Conservation (phyloP, 2,329 filamentous ascomycete genomes). For the Aspergillus hiratsukae region DNA sequence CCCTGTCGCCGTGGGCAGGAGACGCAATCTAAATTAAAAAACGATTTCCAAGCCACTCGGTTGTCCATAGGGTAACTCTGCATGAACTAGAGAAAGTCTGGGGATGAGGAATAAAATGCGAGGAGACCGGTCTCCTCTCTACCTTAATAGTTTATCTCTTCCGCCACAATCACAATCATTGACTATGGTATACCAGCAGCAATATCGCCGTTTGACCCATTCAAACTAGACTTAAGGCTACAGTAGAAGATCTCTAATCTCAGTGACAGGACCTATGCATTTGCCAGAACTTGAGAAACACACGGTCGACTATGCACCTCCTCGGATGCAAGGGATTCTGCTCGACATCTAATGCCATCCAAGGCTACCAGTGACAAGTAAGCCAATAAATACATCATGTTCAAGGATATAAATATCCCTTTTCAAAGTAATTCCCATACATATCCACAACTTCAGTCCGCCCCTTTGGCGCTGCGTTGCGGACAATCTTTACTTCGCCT, state of each 20-base stretch:
- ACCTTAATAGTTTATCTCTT: neutral
- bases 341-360: neutral
- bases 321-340: neutral
- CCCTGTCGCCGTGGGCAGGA: constrained; percentile 8
- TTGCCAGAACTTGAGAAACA: neutral
- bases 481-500: constrained; percentile 55
- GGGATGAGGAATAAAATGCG: neutral
- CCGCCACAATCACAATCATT: neutral
- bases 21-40: constrained; percentile 14
- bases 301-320: neutral
- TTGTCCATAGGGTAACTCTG: constrained; percentile 2
- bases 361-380: neutral
- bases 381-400: neutral
- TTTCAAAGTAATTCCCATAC: constrained; percentile 52
- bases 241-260: neutral
- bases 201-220: neutral
- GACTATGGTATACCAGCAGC: neutral
- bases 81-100: neutral
- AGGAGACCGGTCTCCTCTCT: neutral
- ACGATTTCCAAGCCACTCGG: constrained; percentile 8
- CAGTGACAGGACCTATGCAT: neutral
- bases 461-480: constrained; percentile 37
- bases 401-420: constrained; percentile 49
- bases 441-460: constrained; percentile 46
- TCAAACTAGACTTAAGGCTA: neutral